Base-by-base conservation (phyloP, 148 eudicot species). In the Persicaria tinctoria region DNA sequence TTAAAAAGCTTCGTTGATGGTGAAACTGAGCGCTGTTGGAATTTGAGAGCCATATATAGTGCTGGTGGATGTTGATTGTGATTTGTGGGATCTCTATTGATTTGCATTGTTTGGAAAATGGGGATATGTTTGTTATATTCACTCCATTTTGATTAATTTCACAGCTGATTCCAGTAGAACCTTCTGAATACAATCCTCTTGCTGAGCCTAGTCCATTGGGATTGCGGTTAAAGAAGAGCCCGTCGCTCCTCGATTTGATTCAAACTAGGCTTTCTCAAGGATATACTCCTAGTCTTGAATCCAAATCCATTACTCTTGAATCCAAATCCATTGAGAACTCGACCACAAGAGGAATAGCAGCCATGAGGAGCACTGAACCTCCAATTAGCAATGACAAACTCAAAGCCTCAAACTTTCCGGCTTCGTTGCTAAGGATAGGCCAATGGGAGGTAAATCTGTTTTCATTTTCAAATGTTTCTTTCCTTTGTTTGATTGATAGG, bases 391-490 rank as follows among this genome's bases (percentile, higher is more conserved):
- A 73, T 56, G 97, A 95, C 81, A 92, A 87, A 86, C 80, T 89
- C 3, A 96, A 92, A 85, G 94, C 99, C 45, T 78, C 97, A 9
- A 96, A 92, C 76, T 96, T 96, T 85, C 82, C 90, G 5, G 97
- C 93, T 73, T 80, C 84, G 7, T 79, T 84, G 48, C 62, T 96
- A 44, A 85, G 75, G 81, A 96, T 96, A 73, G 99, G 99, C 56
- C 2, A 63, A 46, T 96, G 99, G 99, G 91, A 92, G 97, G 99
- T 95, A 66, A 66, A 66, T 66, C 18, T 66, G 17, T 47, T 44
- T 66, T 66, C 70, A 44, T 38, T 66, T 5, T 18, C 14, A 7
- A 23, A 23, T 60, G 44, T 13, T 55, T 16, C 41, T 55, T 55
- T 23, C 38, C 66, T 59, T 23, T 59, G 41, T 59, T 17, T 20